Percentiles rank a stretch among this genome's conserved stretches.
phyloP scores from a whole-genome alignment of 768 basidiomycete genomes.

The Sporobolomyces roseus region DNA sequence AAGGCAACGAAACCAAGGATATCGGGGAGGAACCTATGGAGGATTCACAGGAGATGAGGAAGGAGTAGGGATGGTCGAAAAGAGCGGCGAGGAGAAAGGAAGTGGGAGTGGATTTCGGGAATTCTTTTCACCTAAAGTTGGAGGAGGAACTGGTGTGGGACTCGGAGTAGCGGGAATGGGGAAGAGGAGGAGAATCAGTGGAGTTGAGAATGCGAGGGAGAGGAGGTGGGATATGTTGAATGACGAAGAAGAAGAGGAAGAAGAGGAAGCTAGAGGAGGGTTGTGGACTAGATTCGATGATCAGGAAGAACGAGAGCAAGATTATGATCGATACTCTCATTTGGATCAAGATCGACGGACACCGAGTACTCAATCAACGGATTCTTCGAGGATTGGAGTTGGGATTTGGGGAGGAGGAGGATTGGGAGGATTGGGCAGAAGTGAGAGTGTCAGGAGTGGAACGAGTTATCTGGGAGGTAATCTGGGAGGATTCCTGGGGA shows the following conservation, averaged over 20 bases:
- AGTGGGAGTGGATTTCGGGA: background rate
- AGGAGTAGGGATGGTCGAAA: background rate
- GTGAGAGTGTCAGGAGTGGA: conserved; percentile 14
- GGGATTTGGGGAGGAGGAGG: conserved; percentile 23
- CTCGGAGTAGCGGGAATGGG: background rate
- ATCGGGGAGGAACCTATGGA: background rate
- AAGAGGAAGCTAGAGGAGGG: background rate
- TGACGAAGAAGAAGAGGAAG: conserved; percentile 30
- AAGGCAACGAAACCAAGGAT: background rate
- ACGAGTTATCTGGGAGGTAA: conserved; percentile 25
- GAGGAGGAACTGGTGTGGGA: too few species aligned
- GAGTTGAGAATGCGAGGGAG: background rate
- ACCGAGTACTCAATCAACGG: background rate
- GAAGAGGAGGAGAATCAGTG: background rate
- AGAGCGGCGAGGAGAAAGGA: background rate
- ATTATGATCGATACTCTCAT: too few species aligned
- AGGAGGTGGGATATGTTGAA: conserved; percentile 31
- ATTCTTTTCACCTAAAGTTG: background rate
- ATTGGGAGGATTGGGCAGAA: conserved; percentile 13
- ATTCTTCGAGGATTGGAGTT: conserved; percentile 3
- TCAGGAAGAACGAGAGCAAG: background rate
- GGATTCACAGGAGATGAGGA: conserved; percentile 2
- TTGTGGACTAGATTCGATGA: conserved; percentile 31
- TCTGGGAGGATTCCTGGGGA: conserved; percentile 32
- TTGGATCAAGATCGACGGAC: background rate